Conservation (phyloP, 2,329 filamentous ascomycete species). For the Paecilomyces formosus region DNA sequence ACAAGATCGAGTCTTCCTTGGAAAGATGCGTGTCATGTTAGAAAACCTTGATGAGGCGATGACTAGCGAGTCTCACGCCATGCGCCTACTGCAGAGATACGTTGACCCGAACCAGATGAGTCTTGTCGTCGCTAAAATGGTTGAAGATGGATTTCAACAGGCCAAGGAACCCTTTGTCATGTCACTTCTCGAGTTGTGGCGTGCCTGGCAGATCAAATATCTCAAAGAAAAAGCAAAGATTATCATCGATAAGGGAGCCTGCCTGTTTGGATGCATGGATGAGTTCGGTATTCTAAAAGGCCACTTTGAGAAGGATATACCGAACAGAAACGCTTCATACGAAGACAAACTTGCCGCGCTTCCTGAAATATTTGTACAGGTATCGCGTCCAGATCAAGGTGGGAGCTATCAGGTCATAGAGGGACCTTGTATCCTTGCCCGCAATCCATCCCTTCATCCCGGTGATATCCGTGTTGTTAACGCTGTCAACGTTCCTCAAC, state of each 20-base stretch:
- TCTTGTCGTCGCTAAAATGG: slow-evolving; percentile 64
- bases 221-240: slow-evolving; percentile 92
- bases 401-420: slow-evolving; percentile 58
- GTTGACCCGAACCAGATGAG: slow-evolving; percentile 83
- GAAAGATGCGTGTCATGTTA: slow-evolving; percentile 62
- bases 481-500: slow-evolving; percentile 65
- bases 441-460: slow-evolving; percentile 89
- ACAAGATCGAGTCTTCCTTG: slow-evolving; percentile 55
- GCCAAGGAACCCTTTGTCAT: slow-evolving; percentile 70
- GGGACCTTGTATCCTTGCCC: slow-evolving; percentile 74
- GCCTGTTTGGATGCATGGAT: slow-evolving; percentile 81
- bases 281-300: slow-evolving; percentile 72
- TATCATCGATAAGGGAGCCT: slow-evolving; percentile 72
- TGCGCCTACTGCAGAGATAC: slow-evolving; percentile 62
- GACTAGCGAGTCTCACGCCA: slow-evolving; percentile 55
- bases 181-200: slow-evolving; percentile 75
- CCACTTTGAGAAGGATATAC: slow-evolving; percentile 49
- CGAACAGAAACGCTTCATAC: slow-evolving; percentile 17
- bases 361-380: slow-evolving; percentile 84
- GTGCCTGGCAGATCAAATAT: slow-evolving; percentile 78
- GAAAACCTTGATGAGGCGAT: slow-evolving; percentile 63
- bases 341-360: slow-evolving; percentile 47
- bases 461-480: slow-evolving; percentile 84
- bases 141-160: slow-evolving; percentile 71
- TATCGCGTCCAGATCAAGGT: slow-evolving; percentile 52